Evolutionary conservation across 2,329 filamentous ascomycete species (phyloP).

Genomic region (Claviceps monticola): DNA sequence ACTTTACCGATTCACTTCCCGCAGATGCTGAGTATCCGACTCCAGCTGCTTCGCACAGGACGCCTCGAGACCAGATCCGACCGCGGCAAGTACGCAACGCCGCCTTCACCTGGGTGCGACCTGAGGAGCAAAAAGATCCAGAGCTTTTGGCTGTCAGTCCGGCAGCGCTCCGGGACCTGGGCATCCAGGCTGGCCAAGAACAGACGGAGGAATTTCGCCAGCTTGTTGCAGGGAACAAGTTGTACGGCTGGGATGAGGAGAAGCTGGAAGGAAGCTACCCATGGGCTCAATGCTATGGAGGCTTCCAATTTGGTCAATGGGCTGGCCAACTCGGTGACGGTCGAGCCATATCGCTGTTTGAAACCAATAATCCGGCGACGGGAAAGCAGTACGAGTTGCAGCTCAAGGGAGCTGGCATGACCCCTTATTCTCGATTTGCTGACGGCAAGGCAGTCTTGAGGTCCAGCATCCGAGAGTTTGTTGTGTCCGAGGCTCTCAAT

Average conservation of each 20-base stretch:
- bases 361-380: conserved; percentile 62
- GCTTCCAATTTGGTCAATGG: conserved; percentile 72
- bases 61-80: conserved; percentile 59
- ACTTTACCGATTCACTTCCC: conserved; percentile 53
- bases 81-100: conserved; percentile 78
- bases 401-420: conserved; percentile 84
- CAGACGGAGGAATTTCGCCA: conserved; percentile 60
- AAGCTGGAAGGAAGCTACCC: conserved; percentile 64
- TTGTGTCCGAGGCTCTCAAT: conserved; percentile 81
- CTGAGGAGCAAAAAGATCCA: conserved; percentile 55
- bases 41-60: conserved; percentile 66
- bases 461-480: conserved; percentile 85
- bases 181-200: conserved; percentile 54
- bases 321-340: conserved; percentile 93
- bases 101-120: conserved; percentile 81
- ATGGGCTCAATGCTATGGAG: conserved; percentile 97
- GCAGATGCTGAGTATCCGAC: conserved; percentile 68
- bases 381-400: conserved; percentile 77
- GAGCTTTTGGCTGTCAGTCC: conserved; percentile 73
- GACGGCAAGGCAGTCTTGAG: conserved; percentile 89
- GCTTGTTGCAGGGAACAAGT: conserved; percentile 67
- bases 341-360: conserved; percentile 86
- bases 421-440: conserved; percentile 90
- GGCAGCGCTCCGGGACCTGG: conserved; percentile 68
- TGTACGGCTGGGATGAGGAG: conserved; percentile 64